These are phyloP conservation scores for Brassica balearica DNA, from an alignment of 441 rosid genomes.

Conservation along the genomic window DNA sequence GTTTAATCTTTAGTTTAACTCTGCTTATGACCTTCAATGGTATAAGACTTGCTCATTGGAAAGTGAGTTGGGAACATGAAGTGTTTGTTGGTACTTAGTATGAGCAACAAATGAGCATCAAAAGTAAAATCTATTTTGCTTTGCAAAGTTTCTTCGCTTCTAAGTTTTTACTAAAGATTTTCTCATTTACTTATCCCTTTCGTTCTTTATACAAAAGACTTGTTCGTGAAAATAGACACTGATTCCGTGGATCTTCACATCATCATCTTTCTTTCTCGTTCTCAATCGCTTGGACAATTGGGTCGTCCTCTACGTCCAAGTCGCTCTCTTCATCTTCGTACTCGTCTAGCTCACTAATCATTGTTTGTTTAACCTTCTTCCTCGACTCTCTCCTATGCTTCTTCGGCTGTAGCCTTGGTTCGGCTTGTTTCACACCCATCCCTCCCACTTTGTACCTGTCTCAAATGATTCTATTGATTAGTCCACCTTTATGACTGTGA, in stretches of 20 bases:
- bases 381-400: conserved; percentile 83
- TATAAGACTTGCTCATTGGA: too few species aligned
- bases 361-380: conserved; percentile 69
- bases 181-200: not conserved
- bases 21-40: too few species aligned
- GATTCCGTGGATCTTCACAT: not conserved
- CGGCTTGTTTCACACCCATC: conserved; percentile 81
- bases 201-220: not conserved
- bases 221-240: not conserved
- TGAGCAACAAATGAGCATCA: not conserved
- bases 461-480: not conserved
- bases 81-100: not conserved
- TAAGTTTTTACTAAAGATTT: not conserved
- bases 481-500: too few species aligned
- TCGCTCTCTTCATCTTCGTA: conserved; percentile 57
- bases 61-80: too few species aligned
- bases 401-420: conserved; percentile 74
- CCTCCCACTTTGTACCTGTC: conserved; percentile 77
- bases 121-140: not conserved
- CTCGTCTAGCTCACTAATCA: conserved; percentile 61
- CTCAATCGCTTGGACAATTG: conserved; percentile 53
- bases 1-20: too few species aligned
- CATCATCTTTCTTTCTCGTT: conserved; percentile 49
- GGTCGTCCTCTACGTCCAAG: conserved; percentile 63
- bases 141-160: not conserved